These are phyloP conservation scores for Setaria italica DNA, from an alignment of 202 grass and related monocot genomes.

Conservation along the genomic window DNA sequence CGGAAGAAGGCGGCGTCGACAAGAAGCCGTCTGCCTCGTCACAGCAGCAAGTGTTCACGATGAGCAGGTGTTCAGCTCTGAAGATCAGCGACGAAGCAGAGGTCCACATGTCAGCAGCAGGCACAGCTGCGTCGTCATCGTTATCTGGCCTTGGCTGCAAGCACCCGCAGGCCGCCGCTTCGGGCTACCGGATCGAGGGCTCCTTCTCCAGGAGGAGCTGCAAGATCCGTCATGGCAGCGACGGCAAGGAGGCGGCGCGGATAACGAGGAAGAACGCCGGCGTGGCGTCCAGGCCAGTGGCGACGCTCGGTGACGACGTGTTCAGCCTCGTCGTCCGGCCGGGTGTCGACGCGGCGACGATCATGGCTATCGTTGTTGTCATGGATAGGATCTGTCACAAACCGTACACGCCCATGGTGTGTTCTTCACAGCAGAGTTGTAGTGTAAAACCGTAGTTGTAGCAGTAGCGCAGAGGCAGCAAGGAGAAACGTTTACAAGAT, in stretches of 20 bases:
- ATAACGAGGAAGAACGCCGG: constrained; percentile 27
- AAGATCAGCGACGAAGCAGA: constrained; percentile 53
- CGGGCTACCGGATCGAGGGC: constrained; percentile 21
- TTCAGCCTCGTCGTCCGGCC: constrained; percentile 76
- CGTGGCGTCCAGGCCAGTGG: constrained; percentile 20
- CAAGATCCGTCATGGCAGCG: constrained; percentile 1
- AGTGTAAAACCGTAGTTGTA: not conserved
- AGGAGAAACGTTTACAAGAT: not conserved
- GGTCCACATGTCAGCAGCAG: constrained; percentile 40
- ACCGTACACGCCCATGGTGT: constrained; percentile 50
- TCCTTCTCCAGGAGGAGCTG: constrained; percentile 29
- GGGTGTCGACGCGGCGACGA: constrained; percentile 55
- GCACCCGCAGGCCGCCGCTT: not conserved
- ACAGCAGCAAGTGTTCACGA: constrained; percentile 51
- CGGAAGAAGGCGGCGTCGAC: constrained; percentile 5
- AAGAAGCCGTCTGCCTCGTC: not conserved
- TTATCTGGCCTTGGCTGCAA: constrained; percentile 30
- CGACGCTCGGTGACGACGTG: constrained; percentile 66
- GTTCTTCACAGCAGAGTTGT: constrained; percentile 37
- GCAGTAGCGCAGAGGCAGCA: not conserved
- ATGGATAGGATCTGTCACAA: constrained; percentile 76
- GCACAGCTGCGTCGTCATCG: not conserved
- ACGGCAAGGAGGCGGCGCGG: constrained; percentile 6
- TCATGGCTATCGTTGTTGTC: constrained; percentile 84
- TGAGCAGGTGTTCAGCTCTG: constrained; percentile 55